Conservation (phyloP, 108 stramenopile species). For the Fistulifera pelliculosa region DNA sequence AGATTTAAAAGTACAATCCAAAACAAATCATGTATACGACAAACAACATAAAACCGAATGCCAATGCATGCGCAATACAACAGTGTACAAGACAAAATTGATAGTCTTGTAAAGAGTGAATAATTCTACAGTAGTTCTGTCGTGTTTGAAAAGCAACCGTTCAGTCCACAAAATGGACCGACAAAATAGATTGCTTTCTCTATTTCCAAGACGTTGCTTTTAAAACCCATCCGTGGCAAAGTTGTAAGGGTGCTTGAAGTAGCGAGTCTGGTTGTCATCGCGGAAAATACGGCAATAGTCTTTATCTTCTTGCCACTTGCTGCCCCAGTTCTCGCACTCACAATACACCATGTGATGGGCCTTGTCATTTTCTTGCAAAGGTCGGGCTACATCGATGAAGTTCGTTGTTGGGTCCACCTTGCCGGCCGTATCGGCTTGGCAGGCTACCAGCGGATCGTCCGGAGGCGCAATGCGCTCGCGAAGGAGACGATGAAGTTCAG, state of each 20-base stretch:
- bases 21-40: too few species aligned
- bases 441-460: constrained; percentile 13
- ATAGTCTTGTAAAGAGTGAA: too few species aligned
- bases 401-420: constrained; percentile 31
- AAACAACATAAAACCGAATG: too few species aligned
- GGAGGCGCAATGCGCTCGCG: constrained; percentile 24
- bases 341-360: constrained; percentile 23
- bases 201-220: too few species aligned
- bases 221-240: constrained; percentile 20
- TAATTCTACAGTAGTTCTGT: too few species aligned
- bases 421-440: constrained; percentile 37
- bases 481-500: constrained; percentile 31
- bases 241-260: constrained; percentile 33
- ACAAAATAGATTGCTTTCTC: too few species aligned
- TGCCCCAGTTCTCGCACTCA: constrained; percentile 35
- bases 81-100: too few species aligned
- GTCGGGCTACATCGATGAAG: constrained; percentile 20
- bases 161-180: too few species aligned
- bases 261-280: constrained; percentile 15
- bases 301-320: constrained; percentile 24
- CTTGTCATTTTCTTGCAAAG: constrained; percentile 20
- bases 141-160: too few species aligned
- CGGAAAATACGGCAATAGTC: constrained; percentile 20
- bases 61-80: too few species aligned
- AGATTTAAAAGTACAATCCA: too few species aligned